A percentile compares a stretch with the other conserved stretches of the same genome.
Evolutionary conservation across 139 green algal species (phyloP).

Genomic region (Trebouxia sp.): DNA sequence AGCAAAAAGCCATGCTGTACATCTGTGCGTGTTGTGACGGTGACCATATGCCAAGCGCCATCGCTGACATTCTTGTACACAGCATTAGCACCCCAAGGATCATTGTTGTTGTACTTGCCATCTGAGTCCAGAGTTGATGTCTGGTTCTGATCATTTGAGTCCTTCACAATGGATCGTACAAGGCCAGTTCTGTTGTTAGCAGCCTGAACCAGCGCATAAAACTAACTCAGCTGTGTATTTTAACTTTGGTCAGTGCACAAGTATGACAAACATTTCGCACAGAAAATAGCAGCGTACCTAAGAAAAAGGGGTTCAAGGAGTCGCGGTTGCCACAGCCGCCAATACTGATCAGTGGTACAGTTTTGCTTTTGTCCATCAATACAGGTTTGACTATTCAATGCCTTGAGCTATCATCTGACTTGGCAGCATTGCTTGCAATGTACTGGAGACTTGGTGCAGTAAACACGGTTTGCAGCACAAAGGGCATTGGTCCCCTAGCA

Average conservation of each 20-base stretch:
- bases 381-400: too few relatives aligned
- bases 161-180: conserved; percentile 54
- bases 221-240: conserved; percentile 16
- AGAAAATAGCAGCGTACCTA: not conserved
- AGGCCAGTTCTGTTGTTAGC: conserved; percentile 42
- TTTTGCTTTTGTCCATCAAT: too few relatives aligned
- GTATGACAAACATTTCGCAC: not conserved
- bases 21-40: conserved; percentile 20
- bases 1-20: conserved; percentile 9
- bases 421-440: too few relatives aligned
- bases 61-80: conserved; percentile 10
- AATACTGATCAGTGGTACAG: too few relatives aligned
- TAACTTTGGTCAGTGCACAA: not conserved
- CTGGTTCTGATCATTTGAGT: conserved; percentile 45
- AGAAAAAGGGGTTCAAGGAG: not conserved
- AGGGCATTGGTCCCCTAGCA: too few relatives aligned
- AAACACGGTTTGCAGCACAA: not conserved
- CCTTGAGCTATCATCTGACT: too few relatives aligned
- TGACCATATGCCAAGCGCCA: conserved; percentile 37
- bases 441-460: not conserved
- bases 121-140: conserved; percentile 57
- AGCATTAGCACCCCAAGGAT: not conserved
- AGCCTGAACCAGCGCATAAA: conserved; percentile 39
- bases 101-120: conserved; percentile 23
- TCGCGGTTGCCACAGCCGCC: not conserved